Evolutionary conservation across 257 asterid genomes (phyloP).

Genomic region (Anisodus acutangulus): DNA sequence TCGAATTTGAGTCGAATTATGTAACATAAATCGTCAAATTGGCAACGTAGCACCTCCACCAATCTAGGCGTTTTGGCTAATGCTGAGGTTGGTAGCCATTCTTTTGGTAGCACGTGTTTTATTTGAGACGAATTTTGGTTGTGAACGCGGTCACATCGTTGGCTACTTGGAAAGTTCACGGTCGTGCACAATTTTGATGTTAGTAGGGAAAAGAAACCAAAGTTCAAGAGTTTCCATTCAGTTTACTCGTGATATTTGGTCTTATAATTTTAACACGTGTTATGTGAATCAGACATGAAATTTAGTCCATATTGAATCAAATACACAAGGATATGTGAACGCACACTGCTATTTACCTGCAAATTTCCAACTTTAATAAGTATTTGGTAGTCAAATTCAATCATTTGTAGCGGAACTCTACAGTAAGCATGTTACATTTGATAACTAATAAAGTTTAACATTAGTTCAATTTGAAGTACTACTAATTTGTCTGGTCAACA

Average conservation of each 20-base stretch:
- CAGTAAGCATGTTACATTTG: background rate
- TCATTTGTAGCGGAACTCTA: background rate
- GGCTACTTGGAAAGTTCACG: background rate
- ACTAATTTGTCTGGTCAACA: background rate
- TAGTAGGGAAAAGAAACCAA: background rate
- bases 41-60: background rate
- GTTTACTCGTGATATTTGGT: background rate
- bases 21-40: no score
- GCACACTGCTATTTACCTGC: background rate
- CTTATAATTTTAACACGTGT: background rate
- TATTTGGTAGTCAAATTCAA: no score
- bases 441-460: background rate
- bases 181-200: background rate
- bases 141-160: background rate
- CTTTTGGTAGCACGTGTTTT: background rate
- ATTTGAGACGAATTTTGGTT: background rate
- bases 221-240: background rate
- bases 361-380: background rate
- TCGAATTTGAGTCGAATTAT: no score
- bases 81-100: background rate
- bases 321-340: background rate
- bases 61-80: background rate
- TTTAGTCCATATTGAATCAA: background rate
- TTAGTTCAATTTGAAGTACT: slow-evolving; percentile 11
- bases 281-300: background rate